Conservation (phyloP, 139 green algal genomes). For the Dunaliella primolecta region DNA sequence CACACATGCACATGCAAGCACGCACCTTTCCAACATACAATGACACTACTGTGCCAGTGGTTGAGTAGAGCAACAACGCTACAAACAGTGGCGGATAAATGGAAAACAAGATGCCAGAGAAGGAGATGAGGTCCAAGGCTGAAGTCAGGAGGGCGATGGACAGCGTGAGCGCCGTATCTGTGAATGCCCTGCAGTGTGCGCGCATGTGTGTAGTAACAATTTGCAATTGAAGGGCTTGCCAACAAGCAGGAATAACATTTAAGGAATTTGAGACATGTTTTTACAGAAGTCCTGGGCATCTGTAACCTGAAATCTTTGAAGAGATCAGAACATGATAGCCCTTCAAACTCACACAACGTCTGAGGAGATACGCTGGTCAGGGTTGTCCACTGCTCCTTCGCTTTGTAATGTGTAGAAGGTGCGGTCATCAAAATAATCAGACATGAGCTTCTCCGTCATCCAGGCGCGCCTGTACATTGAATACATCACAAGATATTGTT, state of each 20-base stretch:
- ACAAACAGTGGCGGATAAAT: constrained; percentile 98
- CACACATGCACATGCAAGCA: too few relatives aligned
- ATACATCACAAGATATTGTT: too few relatives aligned
- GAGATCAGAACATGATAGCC: too few relatives aligned
- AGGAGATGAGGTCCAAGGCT: constrained; percentile 88
- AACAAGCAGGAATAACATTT: not conserved
- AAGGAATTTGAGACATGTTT: too few relatives aligned
- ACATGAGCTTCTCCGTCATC: constrained; percentile 82
- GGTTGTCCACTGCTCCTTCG: constrained; percentile 76
- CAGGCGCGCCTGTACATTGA: constrained; percentile 86
- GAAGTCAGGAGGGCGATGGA: constrained; percentile 84
- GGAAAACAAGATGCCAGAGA: constrained; percentile 92
- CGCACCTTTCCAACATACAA: constrained; percentile 51
- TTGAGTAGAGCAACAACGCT: constrained; percentile 85
- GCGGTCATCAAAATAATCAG: constrained; percentile 80
- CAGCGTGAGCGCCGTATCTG: constrained; percentile 79
- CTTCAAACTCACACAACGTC: constrained; percentile 60
- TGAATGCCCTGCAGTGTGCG: constrained; percentile 71
- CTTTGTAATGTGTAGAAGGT: constrained; percentile 90
- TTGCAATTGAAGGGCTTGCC: too few relatives aligned
- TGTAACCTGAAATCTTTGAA: too few relatives aligned
- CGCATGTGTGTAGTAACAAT: not conserved
- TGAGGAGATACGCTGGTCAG: constrained; percentile 84
- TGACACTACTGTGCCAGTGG: constrained; percentile 85
- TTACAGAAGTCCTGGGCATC: too few relatives aligned